Base-by-base conservation (phyloP, 2,329 filamentous ascomycete species). In the Fusarium lateritium region DNA sequence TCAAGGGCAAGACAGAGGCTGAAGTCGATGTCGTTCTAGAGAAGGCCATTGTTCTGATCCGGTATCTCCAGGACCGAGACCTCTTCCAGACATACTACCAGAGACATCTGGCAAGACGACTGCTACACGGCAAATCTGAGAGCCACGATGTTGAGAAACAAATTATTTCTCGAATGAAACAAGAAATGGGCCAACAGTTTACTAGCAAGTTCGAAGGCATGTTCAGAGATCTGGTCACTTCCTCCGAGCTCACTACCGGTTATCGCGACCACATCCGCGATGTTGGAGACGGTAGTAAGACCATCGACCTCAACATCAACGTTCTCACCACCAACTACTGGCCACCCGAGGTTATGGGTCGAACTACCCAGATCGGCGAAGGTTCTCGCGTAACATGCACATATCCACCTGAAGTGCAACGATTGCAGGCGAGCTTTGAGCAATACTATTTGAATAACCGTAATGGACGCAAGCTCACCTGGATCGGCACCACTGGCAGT, bases 21-120 rank as follows among this genome's bases (percentile, higher is more conserved):
- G 95, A 98, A 76, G 88, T 98, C 15, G 95, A 98, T 73, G 79
- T 82, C 9, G 88, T 97, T 2, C 83, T 98, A 40, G 94, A 98
- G 62, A 97, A 96, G 77, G 94, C 94, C 14, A 97, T 97, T 64
- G 89, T 91, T 0, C 84, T 99, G 8, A 87, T 99, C 53, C 90
- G 94, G 45, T 98, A 97, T 73, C 88, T 99, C 38, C 89, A 91
- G 56, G 95, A 98, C 75, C 96, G 95, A 80, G 96, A 99, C 77
- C 85, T 97, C 71, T 98, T 99, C 75, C 95, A 99, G 82, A 89
- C 92, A 6, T 99, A 99, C 79, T 98, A 99, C 83, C 97, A 98
- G 83, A 97, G 97, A 78, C 96, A 99, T 80, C 86, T 99, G 24
- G 95, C 93, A 44, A 91, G 93, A 62, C 90, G 96, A 52, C 83